Evolutionary conservation across 441 rosid species (phyloP).

Genomic region (Sinapis alba): DNA sequence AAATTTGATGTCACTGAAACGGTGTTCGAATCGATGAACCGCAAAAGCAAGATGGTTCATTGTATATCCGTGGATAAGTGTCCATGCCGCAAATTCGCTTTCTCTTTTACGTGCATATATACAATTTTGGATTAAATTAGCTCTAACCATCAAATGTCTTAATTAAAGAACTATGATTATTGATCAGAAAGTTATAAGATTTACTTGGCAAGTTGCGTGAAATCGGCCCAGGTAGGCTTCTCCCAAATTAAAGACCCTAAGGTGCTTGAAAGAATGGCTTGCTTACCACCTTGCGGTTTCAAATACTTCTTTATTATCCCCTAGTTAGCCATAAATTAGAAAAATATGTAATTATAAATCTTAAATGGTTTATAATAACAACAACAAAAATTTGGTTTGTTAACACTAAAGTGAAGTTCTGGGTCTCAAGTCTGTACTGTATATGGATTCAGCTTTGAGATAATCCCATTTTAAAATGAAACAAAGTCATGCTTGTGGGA

Average conservation of each 20-base stretch:
- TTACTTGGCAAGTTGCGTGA: constrained; percentile 75
- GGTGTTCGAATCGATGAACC: constrained; percentile 50
- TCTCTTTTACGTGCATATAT: constrained; percentile 48
- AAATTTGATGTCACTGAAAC: constrained; percentile 54
- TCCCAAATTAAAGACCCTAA: constrained; percentile 81
- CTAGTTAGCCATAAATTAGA: constrained; percentile 37
- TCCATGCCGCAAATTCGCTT: constrained; percentile 93
- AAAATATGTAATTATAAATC: not conserved
- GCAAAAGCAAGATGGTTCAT: constrained; percentile 81
- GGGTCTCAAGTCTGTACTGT: too few species aligned
- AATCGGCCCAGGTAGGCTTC: constrained; percentile 69
- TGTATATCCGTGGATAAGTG: constrained; percentile 84
- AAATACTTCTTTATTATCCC: constrained; percentile 67
- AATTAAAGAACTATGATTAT: not conserved
- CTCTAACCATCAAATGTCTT: not conserved
- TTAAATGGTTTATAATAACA: not conserved
- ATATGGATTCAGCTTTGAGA: too few species aligned
- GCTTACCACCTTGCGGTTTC: constrained; percentile 53
- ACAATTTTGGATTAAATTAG: not conserved
- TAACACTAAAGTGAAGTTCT: too few species aligned
- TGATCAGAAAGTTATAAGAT: not conserved
- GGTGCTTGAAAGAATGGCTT: constrained; percentile 77
- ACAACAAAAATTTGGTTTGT: not conserved
- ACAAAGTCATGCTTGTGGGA: not conserved
- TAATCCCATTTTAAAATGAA: too few species aligned